Evolutionary conservation across 352 stramenopile genomes (phyloP).

Genomic region (Phytopythium aichiense): DNA sequence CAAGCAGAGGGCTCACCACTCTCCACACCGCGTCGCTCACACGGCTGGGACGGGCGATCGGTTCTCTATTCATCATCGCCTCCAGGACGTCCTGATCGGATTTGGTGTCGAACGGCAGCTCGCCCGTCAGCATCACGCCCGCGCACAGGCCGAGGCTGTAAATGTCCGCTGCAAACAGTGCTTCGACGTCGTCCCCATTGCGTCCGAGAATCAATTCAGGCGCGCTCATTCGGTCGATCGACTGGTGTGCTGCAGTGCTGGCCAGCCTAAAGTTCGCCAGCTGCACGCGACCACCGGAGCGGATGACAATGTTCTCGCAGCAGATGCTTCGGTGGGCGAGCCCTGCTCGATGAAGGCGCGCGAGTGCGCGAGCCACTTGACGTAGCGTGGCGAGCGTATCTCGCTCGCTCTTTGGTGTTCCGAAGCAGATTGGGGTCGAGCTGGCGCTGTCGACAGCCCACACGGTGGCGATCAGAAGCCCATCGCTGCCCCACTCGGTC

Average conservation of each 20-base stretch:
- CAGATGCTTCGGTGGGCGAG: no score
- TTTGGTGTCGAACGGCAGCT: neutral
- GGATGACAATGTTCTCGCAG: no score
- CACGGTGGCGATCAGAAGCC: no score
- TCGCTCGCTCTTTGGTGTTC: no score
- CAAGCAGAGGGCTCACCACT: neutral
- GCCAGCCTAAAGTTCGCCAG: neutral
- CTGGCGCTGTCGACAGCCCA: no score
- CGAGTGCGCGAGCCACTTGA: no score
- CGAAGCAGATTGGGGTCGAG: no score
- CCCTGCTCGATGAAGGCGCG: no score
- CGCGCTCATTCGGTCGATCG: neutral
- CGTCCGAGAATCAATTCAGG: neutral
- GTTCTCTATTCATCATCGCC: neutral
- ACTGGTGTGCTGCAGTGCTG: neutral
- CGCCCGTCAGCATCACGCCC: neutral
- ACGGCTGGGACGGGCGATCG: neutral
- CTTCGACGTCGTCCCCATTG: neutral
- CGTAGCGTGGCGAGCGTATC: no score
- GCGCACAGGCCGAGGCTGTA: neutral
- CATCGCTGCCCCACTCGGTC: no score
- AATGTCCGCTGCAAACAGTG: neutral
- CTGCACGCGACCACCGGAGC: no score
- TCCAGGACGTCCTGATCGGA: neutral
- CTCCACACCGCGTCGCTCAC: neutral